Evolutionary conservation across 208 protist species (phyloP), one percentile per base, ranked within the genome.

Genomic region (Lotmaria passim): DNA sequence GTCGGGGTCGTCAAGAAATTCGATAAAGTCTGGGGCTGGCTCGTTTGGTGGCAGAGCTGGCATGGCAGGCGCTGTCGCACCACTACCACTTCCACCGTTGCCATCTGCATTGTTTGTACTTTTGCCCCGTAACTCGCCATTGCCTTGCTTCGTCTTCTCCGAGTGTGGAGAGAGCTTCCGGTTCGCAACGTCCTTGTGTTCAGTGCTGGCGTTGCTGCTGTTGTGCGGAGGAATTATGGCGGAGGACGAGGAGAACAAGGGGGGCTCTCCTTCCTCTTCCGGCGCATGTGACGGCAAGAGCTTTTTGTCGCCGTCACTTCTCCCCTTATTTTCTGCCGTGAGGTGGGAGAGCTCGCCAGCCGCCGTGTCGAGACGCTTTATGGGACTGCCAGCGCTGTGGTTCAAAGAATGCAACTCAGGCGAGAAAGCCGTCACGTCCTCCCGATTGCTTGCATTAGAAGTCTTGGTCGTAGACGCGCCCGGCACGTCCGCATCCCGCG

Each of bases 1-100:
- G 14, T 78, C 77, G 15, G 72, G 64, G 56, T 76, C 50, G 26
- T 67, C 62, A 28, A 38, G 43, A 48, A 73, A 78, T 23, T 65
- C 33, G 21, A 83, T 68, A 24, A 50, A 46, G 19, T 79, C 68
- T 0, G 75, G 69, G 8, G 61, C 62, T 1, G 59, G 48, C 14
- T 57, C 61, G 46, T 69, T 56, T 4, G 58, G 53, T 44, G 41
- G 19, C n/a, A 51, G 15, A 26, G 57, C 1, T 12, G 57, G 57
- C 57, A 51, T 4, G 30, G 10, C 10, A 2, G n/a, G n/a, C n/a
- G n/a, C n/a, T n/a, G n/a, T n/a, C n/a, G n/a, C n/a, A n/a, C 2
- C 41, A 46, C 41, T 15, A 19, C 11, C 15, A 46, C 15, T 21
- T 46, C 15, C 41, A 15, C n/a, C 41, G 10, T 15, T 19, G 15